A percentile compares a stretch with the other conserved stretches of the same genome.
Evolutionary conservation across 1,139 yeast genomes (phyloP).

Genomic region (Zygotorulaspora mrakii): DNA sequence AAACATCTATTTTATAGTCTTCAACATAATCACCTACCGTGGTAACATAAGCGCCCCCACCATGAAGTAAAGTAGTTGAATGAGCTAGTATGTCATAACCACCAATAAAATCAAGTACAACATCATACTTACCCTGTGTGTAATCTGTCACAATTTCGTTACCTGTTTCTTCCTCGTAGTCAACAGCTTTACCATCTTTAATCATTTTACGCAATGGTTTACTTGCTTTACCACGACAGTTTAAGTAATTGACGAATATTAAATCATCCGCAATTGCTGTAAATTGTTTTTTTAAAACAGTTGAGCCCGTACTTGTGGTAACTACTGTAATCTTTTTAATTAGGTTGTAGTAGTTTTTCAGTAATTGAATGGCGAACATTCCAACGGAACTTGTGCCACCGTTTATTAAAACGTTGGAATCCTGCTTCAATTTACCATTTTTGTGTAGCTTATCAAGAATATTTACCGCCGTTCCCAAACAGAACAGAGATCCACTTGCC

Average conservation of each 20-base stretch:
- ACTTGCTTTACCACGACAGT: conserved; percentile 31
- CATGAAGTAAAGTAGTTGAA: conserved; percentile 35
- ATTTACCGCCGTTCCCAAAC: conserved; percentile 53
- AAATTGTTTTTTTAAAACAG: conserved; percentile 29
- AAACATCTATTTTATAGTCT: conserved; percentile 38
- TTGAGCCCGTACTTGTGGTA: conserved; percentile 38
- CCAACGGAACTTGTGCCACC: conserved; percentile 82
- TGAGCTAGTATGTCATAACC: conserved; percentile 40
- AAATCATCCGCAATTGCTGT: conserved; percentile 32
- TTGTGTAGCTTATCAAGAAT: conserved; percentile 39
- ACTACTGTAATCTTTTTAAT: conserved; percentile 45
- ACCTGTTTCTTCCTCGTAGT: conserved; percentile 31
- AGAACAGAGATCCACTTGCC: conserved; percentile 57
- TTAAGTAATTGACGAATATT: conserved; percentile 32
- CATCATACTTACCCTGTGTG: conserved; percentile 40
- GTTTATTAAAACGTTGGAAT: conserved; percentile 48
- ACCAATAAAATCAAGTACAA: conserved; percentile 50
- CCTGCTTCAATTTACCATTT: conserved; percentile 30
- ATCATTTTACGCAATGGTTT: conserved; percentile 32
- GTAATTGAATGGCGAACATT: conserved; percentile 53
- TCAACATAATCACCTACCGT: conserved; percentile 52
- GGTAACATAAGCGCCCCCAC: conserved; percentile 48
- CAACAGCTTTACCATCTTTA: conserved; percentile 27
- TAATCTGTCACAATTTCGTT: conserved; percentile 29
- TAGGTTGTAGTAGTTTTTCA: conserved; percentile 46